These are phyloP conservation scores for Avicennia marina DNA, from an alignment of 257 asterid genomes.

Conservation along the genomic window DNA sequence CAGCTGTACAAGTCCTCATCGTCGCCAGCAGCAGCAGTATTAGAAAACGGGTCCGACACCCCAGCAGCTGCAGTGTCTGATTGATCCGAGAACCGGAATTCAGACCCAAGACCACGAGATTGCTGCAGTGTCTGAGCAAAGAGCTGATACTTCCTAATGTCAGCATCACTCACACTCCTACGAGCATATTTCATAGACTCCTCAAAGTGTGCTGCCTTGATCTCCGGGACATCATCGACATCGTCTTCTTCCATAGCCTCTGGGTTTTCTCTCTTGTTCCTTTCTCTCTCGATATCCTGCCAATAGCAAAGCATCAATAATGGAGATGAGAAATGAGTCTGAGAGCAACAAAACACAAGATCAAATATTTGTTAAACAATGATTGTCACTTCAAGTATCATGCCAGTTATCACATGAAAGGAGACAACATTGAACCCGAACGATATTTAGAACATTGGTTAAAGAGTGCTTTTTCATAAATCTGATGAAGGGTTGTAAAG, in stretches of 20 bases:
- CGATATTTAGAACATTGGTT: too few relatives aligned
- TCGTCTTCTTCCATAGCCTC: slow-evolving; percentile 53
- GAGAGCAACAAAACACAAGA: neutral
- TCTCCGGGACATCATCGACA: slow-evolving; percentile 48
- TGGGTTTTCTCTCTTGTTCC: slow-evolving; percentile 31
- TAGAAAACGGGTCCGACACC: slow-evolving; percentile 49
- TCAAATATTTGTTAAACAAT: too few relatives aligned
- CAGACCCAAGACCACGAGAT: slow-evolving; percentile 60
- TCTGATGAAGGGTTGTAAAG: too few relatives aligned
- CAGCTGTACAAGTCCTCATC: slow-evolving; percentile 54
- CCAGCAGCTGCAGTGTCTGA: slow-evolving; percentile 23
- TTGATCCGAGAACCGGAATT: slow-evolving; percentile 52
- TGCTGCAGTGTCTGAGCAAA: slow-evolving; percentile 62
- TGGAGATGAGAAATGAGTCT: too few relatives aligned
- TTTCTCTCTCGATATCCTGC: slow-evolving; percentile 55
- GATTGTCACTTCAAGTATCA: too few relatives aligned
- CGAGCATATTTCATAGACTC: too few relatives aligned
- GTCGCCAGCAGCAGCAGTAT: slow-evolving; percentile 43
- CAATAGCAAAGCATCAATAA: neutral
- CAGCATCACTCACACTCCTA: slow-evolving; percentile 69
- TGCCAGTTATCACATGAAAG: too few relatives aligned
- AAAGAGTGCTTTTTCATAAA: too few relatives aligned
- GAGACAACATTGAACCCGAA: too few relatives aligned
- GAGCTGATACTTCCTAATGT: slow-evolving; percentile 59
- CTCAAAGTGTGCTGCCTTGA: slow-evolving; percentile 57